Conservation (phyloP, 2,329 filamentous ascomycete genomes). For the Elsinoe necatrix region DNA sequence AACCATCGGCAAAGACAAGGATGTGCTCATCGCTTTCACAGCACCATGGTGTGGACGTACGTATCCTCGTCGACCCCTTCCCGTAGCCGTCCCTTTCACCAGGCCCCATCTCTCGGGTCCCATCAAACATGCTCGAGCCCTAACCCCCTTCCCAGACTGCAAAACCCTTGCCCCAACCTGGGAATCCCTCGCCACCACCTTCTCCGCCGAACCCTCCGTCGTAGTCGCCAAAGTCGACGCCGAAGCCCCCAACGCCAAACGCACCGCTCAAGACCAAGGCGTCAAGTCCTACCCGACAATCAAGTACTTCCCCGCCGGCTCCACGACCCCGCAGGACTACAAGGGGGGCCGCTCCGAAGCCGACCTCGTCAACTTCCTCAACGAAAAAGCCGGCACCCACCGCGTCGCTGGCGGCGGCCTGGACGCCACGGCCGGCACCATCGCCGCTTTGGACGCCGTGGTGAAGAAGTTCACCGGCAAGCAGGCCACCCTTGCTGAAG, state of each 20-base stretch:
- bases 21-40: slow-evolving; percentile 92
- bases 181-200: slow-evolving; percentile 79
- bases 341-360: slow-evolving; percentile 66
- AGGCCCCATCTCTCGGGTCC: no score
- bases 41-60: slow-evolving; percentile 97
- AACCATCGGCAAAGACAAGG: slow-evolving; percentile 72
- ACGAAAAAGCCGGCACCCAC: slow-evolving; percentile 81
- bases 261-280: slow-evolving; percentile 63
- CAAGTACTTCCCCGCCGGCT: slow-evolving; percentile 90
- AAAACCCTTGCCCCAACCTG: slow-evolving; percentile 84
- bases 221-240: slow-evolving; percentile 93
- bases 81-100: no score
- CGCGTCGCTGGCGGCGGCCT: slow-evolving; percentile 73
- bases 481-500: slow-evolving; percentile 50
- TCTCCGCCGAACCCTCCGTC: slow-evolving; percentile 66
- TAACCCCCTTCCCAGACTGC: slow-evolving; percentile 60
- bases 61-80: no score
- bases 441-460: slow-evolving; percentile 67
- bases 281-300: slow-evolving; percentile 90
- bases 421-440: slow-evolving; percentile 68
- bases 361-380: slow-evolving; percentile 72
- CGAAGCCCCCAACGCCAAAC: slow-evolving; percentile 78
- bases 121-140: no score
- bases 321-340: slow-evolving; percentile 63
- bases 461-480: slow-evolving; percentile 62